Evolutionary conservation across 1,284 basidiomycete genomes (phyloP).

Genomic region (Limonomyces culmigenus): DNA sequence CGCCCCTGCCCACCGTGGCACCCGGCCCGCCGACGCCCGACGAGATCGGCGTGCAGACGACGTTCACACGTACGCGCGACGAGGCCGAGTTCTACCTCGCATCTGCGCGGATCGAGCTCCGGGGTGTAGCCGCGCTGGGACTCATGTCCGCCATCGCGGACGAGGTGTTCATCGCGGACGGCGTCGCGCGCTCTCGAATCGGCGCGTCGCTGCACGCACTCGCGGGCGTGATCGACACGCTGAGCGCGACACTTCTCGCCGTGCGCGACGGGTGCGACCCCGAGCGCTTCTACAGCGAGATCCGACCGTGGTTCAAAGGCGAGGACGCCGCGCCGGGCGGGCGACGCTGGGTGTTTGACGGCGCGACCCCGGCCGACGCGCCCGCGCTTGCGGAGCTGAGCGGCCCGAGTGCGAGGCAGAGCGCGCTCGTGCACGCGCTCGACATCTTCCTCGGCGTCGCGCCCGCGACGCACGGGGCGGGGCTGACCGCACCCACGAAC

Average conservation of each 20-base stretch:
- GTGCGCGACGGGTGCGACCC: conserved; percentile 69
- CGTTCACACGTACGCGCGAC: conserved; percentile 73
- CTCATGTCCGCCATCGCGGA: conserved; percentile 85
- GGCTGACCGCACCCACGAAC: conserved; percentile 8
- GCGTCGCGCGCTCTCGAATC: conserved; percentile 58
- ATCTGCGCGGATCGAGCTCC: conserved; percentile 81
- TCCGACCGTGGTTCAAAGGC: conserved; percentile 89
- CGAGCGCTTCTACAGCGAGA: conserved; percentile 65
- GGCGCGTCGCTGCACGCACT: conserved; percentile 56
- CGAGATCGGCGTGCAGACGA: conserved; percentile 39
- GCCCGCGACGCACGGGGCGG: conserved; percentile 8
- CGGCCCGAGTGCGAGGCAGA: conserved; percentile 86
- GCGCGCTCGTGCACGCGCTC: conserved; percentile 74
- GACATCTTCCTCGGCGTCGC: conserved; percentile 76
- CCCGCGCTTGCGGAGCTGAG: conserved; percentile 50
- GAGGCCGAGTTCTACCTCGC: conserved; percentile 85
- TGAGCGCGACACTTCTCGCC: conserved; percentile 41
- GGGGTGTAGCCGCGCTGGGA: conserved; percentile 73
- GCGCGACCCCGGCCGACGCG: conserved; percentile 37
- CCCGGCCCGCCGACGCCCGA: conserved; percentile 22
- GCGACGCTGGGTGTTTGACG: conserved; percentile 71
- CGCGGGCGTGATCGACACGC: conserved; percentile 46
- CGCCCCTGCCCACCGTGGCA: conserved; percentile 15
- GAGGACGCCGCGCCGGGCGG: conserved; percentile 47
- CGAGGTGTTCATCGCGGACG: conserved; percentile 82